Percentiles rank a stretch among this genome's conserved stretches.
phyloP scores from a whole-genome alignment of 2,329 filamentous ascomycete genomes.

The Trichophyton mentagrophytes region DNA sequence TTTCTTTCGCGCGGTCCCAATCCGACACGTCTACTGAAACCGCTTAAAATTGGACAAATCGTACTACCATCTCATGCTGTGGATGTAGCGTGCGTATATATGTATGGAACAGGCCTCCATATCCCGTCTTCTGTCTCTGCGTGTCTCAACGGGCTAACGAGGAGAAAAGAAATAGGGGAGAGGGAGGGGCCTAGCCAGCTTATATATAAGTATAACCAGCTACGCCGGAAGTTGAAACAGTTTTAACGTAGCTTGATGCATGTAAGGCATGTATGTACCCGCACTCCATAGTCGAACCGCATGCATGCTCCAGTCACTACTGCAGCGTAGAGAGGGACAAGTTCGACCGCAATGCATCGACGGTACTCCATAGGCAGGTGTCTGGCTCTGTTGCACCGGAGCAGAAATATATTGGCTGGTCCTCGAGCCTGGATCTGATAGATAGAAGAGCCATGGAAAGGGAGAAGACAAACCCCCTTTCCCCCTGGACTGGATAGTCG shows the following conservation, averaged over 20 bases:
- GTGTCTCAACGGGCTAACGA: not conserved
- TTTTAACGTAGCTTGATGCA: not conserved
- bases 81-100: not conserved
- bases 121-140: not conserved
- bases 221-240: not conserved
- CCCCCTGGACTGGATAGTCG: not conserved
- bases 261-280: not conserved
- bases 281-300: not conserved
- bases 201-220: no score
- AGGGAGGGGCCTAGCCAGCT: not conserved
- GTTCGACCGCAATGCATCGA: not conserved
- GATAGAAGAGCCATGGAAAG: not conserved
- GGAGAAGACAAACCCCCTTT: no score
- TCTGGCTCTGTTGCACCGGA: not conserved
- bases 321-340: not conserved
- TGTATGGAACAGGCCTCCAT: not conserved
- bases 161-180: not conserved
- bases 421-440: not conserved
- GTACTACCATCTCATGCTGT: not conserved
- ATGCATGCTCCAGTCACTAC: not conserved
- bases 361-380: no score
- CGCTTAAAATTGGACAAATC: not conserved
- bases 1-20: no score
- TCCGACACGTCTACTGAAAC: not conserved
- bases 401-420: not conserved